Evolutionary conservation across 495 filamentous ascomycete species (phyloP).

Genomic region (Neurospora cerealis): DNA sequence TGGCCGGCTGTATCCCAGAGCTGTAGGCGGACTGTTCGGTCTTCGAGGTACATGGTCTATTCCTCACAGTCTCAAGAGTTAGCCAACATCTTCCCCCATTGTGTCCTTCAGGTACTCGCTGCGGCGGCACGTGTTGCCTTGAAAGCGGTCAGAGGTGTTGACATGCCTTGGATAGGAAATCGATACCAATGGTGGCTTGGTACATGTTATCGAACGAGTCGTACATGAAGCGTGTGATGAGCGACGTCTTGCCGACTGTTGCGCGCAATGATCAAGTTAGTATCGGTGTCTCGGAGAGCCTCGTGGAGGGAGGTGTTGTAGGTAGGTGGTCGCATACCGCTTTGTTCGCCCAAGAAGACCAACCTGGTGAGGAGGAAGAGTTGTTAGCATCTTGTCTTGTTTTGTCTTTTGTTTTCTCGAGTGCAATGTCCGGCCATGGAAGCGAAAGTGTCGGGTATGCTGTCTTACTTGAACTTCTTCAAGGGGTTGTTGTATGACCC

Average conservation of each 20-base stretch:
- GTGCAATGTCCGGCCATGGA: background rate
- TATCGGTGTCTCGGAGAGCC: background rate
- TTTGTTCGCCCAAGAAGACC: constrained; percentile 96
- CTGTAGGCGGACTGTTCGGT: constrained; percentile 92
- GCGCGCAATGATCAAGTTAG: constrained; percentile 7
- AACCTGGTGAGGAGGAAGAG: constrained; percentile 43
- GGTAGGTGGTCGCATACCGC: constrained; percentile 52
- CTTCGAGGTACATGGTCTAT: constrained; percentile 98
- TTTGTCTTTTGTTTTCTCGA: background rate
- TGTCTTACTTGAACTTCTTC: constrained; percentile 94
- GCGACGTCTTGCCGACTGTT: constrained; percentile 94
- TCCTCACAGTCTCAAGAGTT: background rate
- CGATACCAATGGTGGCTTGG: constrained; percentile 98
- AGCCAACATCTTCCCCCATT: background rate
- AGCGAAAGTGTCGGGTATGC: background rate
- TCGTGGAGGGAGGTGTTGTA: constrained; percentile 7
- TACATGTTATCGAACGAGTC: constrained; percentile 99
- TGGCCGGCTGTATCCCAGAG: constrained; percentile 98
- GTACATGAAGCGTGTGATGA: constrained; percentile 99
- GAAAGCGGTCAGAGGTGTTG: background rate
- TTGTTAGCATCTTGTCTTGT: constrained; percentile 7
- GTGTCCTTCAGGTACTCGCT: too few relatives aligned
- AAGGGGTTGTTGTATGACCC: constrained; percentile 96
- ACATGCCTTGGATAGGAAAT: constrained; percentile 92
- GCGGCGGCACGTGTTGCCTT: too few relatives aligned